A percentile compares a stretch with the other conserved stretches of the same genome.
Conservation (phyloP, 2,329 filamentous ascomycete genomes). For the Dactylonectria macrodidyma region DNA sequence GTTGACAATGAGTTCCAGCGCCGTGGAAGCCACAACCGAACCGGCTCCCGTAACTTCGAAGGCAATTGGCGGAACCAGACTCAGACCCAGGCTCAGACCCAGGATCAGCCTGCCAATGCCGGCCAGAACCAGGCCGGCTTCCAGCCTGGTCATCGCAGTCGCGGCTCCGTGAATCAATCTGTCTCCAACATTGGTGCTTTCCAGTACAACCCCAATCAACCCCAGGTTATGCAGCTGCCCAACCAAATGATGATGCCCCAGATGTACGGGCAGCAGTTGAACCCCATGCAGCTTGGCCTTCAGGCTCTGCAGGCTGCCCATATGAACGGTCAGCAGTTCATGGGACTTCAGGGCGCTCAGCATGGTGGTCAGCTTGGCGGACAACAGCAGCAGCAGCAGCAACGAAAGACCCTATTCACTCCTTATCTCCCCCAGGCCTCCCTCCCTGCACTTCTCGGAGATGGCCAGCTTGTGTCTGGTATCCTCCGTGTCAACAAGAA, state of each 20-base stretch:
- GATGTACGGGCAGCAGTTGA: conserved; percentile 91
- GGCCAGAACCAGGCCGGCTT: conserved; percentile 77
- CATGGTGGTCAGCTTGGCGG: conserved; percentile 77
- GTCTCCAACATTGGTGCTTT: conserved; percentile 88
- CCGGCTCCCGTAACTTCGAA: conserved; percentile 94
- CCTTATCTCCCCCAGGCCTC: conserved; percentile 97
- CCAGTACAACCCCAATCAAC: conserved; percentile 86
- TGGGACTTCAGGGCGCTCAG: conserved; percentile 78
- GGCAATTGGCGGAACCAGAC: conserved; percentile 94
- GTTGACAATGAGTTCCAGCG: conserved; percentile 76
- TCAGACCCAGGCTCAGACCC: conserved; percentile 73
- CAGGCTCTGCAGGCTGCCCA: conserved; percentile 93
- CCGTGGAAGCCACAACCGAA: conserved; percentile 85
- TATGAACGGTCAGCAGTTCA: conserved; percentile 82
- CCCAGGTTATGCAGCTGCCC: conserved; percentile 88
- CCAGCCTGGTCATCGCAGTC: conserved; percentile 91
- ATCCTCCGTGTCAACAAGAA: conserved; percentile 99
- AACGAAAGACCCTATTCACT: conserved; percentile 98
- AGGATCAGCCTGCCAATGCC: conserved; percentile 66
- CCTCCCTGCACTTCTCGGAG: conserved; percentile 88
- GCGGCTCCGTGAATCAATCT: conserved; percentile 89
- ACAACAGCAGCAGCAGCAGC: conserved; percentile 85
- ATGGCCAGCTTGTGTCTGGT: conserved; percentile 95
- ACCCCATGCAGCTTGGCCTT: conserved; percentile 87
- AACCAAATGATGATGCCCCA: conserved; percentile 90